Evolutionary conservation across 176 grass and related monocot genomes (phyloP), one percentile per base, ranked within the genome.

Genomic region (Oryza brachyantha): DNA sequence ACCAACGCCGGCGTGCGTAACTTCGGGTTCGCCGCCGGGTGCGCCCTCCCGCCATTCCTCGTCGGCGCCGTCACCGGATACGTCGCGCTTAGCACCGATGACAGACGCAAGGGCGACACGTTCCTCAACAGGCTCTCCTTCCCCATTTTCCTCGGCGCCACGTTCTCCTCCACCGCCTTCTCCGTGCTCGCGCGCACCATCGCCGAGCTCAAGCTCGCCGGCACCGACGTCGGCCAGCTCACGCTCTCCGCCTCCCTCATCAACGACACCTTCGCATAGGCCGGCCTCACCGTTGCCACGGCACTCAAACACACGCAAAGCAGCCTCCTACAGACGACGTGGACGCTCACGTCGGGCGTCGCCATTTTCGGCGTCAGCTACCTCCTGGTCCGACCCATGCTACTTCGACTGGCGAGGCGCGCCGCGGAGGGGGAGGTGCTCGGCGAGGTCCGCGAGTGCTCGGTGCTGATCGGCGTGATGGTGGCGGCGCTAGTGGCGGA

Each of bases 121-220:
- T 29, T 61, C 39, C 29, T 74, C 22, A 66, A 91, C 69, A 7
- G 3, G 7, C 42, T 84, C 8, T 82, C 91, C 0, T 97, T 97
- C 58, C 68, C 90, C 10, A 74, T 84, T 6, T 91, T 93, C 79
- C 81, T 97, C 14, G 86, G 93, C 39, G 58, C 91, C 52, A 78
- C 80, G 0, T 82, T 93, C 72, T 84, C 88, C 27, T 70, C n/a
- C 3, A 97, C 88, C 22, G 88, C 93, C 0, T 97, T 97, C 86
- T 89, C 90, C 19, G 86, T 89, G 13, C 86, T 97, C 0, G 78
- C 88, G 7, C 88, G 86, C 48, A 93, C 79, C 61, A 83, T 97
- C 9, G 77, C 90, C 8, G 85, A 97, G 85, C 80, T 88, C 36
- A 97, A 97, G 80, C 85, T 97, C 8, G 83, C 83, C 55, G 83